phyloP scores from a whole-genome alignment of 2,329 filamentous ascomycete species.

The Xylogone sp. region DNA sequence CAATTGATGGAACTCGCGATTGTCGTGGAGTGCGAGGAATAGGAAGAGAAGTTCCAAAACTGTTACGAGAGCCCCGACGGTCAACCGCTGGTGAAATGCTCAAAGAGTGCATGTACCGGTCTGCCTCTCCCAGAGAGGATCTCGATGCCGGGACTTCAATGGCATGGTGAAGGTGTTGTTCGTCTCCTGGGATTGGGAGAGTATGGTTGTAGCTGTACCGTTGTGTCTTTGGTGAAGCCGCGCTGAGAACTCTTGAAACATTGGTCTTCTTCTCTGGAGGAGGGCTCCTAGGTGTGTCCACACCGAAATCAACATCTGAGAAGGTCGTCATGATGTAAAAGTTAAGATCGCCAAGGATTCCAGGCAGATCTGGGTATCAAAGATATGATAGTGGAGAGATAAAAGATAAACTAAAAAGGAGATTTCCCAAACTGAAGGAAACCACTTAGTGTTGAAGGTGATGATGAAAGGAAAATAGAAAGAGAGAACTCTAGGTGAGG shows the following conservation, averaged over 20 bases:
- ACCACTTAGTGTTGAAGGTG: neutral
- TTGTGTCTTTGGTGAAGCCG: constrained; percentile 12
- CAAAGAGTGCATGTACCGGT: constrained; percentile 70
- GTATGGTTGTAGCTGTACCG: constrained; percentile 8
- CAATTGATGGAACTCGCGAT: constrained; percentile 62
- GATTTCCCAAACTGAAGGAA: neutral
- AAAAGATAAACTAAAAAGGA: neutral
- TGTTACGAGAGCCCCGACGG: constrained; percentile 68
- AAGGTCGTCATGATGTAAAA: constrained; percentile 52
- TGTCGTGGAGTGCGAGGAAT: constrained; percentile 69
- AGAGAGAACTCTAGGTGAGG: neutral
- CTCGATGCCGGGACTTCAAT: constrained; percentile 69
- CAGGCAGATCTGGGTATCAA: neutral
- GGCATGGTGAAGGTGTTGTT: constrained; percentile 36
- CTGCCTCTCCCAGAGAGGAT: constrained; percentile 64
- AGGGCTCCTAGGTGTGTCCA: constrained; percentile 27
- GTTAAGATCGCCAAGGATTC: neutral
- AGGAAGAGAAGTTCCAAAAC: constrained; percentile 68
- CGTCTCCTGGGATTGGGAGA: constrained; percentile 41
- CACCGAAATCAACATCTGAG: constrained; percentile 52
- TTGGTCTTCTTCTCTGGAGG: constrained; percentile 10
- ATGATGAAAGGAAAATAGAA: neutral
- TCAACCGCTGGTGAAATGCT: constrained; percentile 64
- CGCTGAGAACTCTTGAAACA: constrained; percentile 17
- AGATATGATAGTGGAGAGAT: neutral